Conservation (phyloP, 768 basidiomycete species). For the Collybia sordida region DNA sequence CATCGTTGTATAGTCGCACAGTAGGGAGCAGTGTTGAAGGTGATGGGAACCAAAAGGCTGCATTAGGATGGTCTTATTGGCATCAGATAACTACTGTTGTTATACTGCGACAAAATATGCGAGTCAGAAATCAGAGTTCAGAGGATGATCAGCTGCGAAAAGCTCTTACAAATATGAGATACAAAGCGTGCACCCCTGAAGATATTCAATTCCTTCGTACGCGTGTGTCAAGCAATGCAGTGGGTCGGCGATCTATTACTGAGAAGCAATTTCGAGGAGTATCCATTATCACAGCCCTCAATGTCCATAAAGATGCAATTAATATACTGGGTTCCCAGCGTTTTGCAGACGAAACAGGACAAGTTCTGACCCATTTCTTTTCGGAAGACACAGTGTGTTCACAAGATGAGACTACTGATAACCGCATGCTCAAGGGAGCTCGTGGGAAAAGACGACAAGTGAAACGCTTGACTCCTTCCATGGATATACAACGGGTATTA, state of each 20-base stretch:
- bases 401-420: neutral
- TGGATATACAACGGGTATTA: neutral
- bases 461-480: neutral
- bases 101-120: slow-evolving; percentile 34
- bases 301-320: too few species aligned
- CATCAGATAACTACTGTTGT: slow-evolving; percentile 31
- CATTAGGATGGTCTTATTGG: slow-evolving; percentile 26
- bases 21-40: slow-evolving; percentile 13
- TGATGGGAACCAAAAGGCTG: slow-evolving; percentile 14
- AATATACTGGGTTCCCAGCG: slow-evolving; percentile 30
- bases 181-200: slow-evolving; percentile 27
- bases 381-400: slow-evolving; percentile 12
- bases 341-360: slow-evolving; percentile 26
- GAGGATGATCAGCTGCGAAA: slow-evolving; percentile 26
- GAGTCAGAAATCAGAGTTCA: slow-evolving; percentile 21
- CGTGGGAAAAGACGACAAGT: neutral
- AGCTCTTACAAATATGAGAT: slow-evolving; percentile 28
- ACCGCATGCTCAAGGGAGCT: neutral
- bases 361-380: slow-evolving; percentile 23
- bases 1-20: slow-evolving; percentile 22
- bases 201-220: slow-evolving; percentile 29
- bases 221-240: slow-evolving; percentile 10
- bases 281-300: slow-evolving; percentile 30
- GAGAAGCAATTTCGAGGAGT: slow-evolving; percentile 23
- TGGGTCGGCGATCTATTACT: slow-evolving; percentile 7